Evolutionary conservation across 2,329 filamentous ascomycete species (phyloP), one percentile per base, ranked within the genome.

Genomic region (Aspergillus amoenus): DNA sequence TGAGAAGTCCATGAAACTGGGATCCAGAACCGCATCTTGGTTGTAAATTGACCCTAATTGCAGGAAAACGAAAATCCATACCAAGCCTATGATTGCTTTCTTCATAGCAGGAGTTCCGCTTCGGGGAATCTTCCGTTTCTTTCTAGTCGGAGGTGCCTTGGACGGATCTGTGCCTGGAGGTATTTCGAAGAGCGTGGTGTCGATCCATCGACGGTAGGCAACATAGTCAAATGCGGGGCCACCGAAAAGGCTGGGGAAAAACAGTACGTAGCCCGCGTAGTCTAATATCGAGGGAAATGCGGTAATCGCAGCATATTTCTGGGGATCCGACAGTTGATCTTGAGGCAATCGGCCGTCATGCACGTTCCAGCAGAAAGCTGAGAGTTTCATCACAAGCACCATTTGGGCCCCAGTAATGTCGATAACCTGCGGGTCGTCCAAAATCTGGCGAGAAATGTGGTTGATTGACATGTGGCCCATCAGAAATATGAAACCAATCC

Each of bases 351-450:
- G 86, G 18, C 94, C 95, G 73, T 99, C 94, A 68, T 94, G 92
- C 8, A 97, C 88, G 71, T 97, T 97, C 94, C 94, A 99, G 78
- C 91, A 96, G 71, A 99, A 99, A 5, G 93, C 90, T 21, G 88
- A 91, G 37, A 99, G 85, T 76, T 99, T 99, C 91, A 99, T 99
- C 61, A 97, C 88, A 66, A 97, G 78, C 34, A 99, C 94, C 94
- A 99, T 99, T 75, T 99, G 94, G 1, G 93, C 92, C 59, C 83
- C 93, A 0, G 93, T 97, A 65, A 99, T 93, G 72, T 99, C 94
- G 58, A 96, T 81, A 2, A 78, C 76, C 40, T 84, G 81, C 0
- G 90, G 84, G 60, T 85, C 82, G 65, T 89, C 81, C 40, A 83
- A 78, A 40, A 87, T 84, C 74, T 96, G 91, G 40, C 95, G 89